Percentiles rank a stretch among this genome's conserved stretches.
These are phyloP conservation scores for Rubroboletus satanas DNA, from an alignment of 768 basidiomycete species.

Conservation along the genomic window DNA sequence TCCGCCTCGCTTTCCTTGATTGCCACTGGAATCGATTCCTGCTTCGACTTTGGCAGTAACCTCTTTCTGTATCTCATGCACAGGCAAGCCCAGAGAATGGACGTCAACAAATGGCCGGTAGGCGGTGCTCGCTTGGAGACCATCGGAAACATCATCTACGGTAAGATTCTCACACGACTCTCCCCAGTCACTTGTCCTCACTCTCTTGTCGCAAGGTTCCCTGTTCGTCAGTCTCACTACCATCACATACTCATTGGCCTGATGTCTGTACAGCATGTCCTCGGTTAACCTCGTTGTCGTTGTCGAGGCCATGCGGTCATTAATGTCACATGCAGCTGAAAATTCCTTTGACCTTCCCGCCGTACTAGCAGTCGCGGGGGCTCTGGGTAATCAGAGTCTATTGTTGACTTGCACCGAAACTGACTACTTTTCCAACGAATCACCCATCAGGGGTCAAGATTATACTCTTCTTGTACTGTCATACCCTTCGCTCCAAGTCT, in stretches of 20 bases:
- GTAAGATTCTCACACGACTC: conserved; percentile 31
- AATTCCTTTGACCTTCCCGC: conserved; percentile 75
- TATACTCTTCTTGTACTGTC: conserved; percentile 83
- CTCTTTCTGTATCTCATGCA: conserved; percentile 79
- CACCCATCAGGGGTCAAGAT: conserved; percentile 69
- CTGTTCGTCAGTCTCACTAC: conserved; percentile 32
- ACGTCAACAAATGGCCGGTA: conserved; percentile 86
- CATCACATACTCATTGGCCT: neutral
- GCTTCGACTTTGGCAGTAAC: conserved; percentile 82
- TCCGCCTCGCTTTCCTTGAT: conserved; percentile 81
- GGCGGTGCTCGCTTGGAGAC: conserved; percentile 88
- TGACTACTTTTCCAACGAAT: neutral
- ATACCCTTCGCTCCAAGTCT: conserved; percentile 68
- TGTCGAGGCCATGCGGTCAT: conserved; percentile 77
- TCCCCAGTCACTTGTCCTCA: conserved; percentile 1
- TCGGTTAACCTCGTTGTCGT: conserved; percentile 89
- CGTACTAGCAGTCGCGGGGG: conserved; percentile 76
- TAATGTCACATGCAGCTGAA: conserved; percentile 55
- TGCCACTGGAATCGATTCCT: conserved; percentile 85
- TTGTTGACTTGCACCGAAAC: neutral
- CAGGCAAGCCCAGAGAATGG: conserved; percentile 63
- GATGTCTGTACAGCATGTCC: conserved; percentile 59
- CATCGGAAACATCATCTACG: conserved; percentile 86
- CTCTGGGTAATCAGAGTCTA: conserved; percentile 49
- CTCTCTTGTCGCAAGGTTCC: conserved; percentile 37